Conservation (phyloP, 2,329 filamentous ascomycete species). For the Metarhizium sp. region DNA sequence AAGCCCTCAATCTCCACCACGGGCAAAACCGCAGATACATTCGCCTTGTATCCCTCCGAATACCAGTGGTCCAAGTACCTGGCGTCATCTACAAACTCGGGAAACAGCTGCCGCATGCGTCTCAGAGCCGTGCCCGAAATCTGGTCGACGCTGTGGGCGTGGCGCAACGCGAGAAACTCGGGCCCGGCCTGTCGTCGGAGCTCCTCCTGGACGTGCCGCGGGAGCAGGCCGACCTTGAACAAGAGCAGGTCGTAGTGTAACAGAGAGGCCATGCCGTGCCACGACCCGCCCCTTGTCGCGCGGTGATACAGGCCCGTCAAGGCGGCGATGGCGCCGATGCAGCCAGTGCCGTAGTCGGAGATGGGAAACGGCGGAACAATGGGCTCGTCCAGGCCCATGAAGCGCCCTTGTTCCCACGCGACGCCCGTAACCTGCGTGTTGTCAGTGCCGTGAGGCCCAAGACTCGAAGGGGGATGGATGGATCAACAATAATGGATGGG, state of each 20-base stretch:
- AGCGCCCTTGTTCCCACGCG: constrained; percentile 52
- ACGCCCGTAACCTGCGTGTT: constrained; percentile 39
- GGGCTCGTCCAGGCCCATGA: constrained; percentile 53
- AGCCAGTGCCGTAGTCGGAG: constrained; percentile 61
- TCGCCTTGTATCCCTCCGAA: constrained; percentile 28
- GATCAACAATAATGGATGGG: neutral
- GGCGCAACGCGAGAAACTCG: constrained; percentile 47
- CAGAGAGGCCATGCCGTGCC: constrained; percentile 54
- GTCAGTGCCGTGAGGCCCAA: neutral
- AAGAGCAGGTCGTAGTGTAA: constrained; percentile 61
- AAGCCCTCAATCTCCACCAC: constrained; percentile 34
- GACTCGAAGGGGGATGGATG: constrained; percentile 2
- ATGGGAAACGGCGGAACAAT: constrained; percentile 58
- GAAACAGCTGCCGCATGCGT: constrained; percentile 41
- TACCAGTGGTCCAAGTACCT: constrained; percentile 41
- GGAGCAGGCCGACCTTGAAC: constrained; percentile 49
- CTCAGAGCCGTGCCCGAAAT: constrained; percentile 51
- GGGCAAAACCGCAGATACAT: constrained; percentile 33
- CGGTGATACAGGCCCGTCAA: constrained; percentile 54
- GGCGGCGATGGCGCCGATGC: constrained; percentile 60
- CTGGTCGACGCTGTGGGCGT: constrained; percentile 56
- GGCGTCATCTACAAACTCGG: constrained; percentile 41
- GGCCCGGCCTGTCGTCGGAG: constrained; percentile 38
- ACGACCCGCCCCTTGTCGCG: constrained; percentile 54
- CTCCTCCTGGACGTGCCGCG: constrained; percentile 39